phyloP scores from a whole-genome alignment of 176 grass and related monocot species.

The Oryza meridionalis region DNA sequence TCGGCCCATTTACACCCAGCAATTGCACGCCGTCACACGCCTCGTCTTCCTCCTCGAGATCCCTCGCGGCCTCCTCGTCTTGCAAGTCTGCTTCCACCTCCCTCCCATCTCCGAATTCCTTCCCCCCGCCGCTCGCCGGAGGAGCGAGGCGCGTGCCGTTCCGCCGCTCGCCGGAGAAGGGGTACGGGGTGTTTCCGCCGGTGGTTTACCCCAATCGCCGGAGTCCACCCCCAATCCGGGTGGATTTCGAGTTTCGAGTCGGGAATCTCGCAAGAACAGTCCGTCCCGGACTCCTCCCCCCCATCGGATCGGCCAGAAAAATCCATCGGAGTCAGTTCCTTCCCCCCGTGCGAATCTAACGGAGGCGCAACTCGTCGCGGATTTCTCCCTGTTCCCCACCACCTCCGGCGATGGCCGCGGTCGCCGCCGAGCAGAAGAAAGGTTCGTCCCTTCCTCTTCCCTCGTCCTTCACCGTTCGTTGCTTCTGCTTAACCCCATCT shows the following conservation, averaged over 20 bases:
- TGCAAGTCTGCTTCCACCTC: too few species aligned
- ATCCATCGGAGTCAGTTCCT: not conserved
- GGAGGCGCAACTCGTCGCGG: not conserved
- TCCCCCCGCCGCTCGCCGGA: not conserved
- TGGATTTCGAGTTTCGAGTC: not conserved
- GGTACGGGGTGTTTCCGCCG: not conserved
- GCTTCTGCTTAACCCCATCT: constrained; percentile 8
- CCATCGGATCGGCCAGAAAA: not conserved
- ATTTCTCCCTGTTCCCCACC: not conserved
- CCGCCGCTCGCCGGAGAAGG: not conserved
- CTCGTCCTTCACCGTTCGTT: not conserved
- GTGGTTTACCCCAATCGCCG: not conserved
- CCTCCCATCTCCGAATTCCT: too few species aligned
- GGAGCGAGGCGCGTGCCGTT: not conserved
- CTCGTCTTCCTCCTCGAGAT: too few species aligned
- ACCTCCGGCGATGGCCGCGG: constrained; percentile 24
- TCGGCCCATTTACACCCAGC: too few species aligned
- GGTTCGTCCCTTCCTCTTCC: not conserved
- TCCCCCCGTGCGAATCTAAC: not conserved
- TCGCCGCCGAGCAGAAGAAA: constrained; percentile 5
- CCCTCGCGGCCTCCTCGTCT: too few species aligned
- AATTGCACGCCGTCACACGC: too few species aligned
- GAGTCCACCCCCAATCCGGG: not conserved
- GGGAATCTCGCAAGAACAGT: not conserved
- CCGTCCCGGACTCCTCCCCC: not conserved